Base-by-base conservation (phyloP, 2,329 filamentous ascomycete genomes). In the Tolypocladium capitatum region DNA sequence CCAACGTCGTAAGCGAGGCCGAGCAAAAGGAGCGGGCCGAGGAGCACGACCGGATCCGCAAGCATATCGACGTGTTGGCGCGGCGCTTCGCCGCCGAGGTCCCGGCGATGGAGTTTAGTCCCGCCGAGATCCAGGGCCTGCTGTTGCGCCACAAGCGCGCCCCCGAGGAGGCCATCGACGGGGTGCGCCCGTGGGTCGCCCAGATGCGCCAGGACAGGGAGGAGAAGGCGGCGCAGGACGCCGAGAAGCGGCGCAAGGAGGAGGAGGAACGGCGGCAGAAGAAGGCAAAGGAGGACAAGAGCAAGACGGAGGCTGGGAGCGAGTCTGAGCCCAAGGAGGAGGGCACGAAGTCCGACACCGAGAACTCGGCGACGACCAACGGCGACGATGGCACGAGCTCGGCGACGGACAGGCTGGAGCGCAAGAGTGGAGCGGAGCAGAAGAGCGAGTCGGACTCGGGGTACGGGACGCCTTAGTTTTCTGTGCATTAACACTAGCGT, bases 101-200 rank as follows among this genome's bases (percentile, higher is more conserved):
- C n/a, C 78, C 78, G 0, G 65, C 67, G 28, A 63, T 70, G 40
- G 70, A 78, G 57, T 81, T 81, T 56, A 77, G 73, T 46, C 78
- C 77, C 0, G 78, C 78, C 6, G 76, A 81, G 61, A 68, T 81
- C 5, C 78, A 81, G 58, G 78, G 78, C 5, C 72, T 72, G 48
- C 65, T 81, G 44, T 65, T 81, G 51, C 71, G 70, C 55, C 63
- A 80, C 56, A 81, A 81, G 66, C 68, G 70, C 10, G 62, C 68
- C 48, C 72, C 76, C 0, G 63, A 69, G 33, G 66, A 60, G 1
- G 78, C 73, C 0, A 63, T 80, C 4, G 68, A 63, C 8, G 65
- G 62, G 3, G 64, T 69, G 0, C 70, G 68, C 13, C 63, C 65
- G 10, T 81, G 78, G 71, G 65, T 79, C 0, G 58, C 64, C 27